phyloP scores from a whole-genome alignment of 2,329 filamentous ascomycete species.

The Microcyclospora tardicrescens region DNA sequence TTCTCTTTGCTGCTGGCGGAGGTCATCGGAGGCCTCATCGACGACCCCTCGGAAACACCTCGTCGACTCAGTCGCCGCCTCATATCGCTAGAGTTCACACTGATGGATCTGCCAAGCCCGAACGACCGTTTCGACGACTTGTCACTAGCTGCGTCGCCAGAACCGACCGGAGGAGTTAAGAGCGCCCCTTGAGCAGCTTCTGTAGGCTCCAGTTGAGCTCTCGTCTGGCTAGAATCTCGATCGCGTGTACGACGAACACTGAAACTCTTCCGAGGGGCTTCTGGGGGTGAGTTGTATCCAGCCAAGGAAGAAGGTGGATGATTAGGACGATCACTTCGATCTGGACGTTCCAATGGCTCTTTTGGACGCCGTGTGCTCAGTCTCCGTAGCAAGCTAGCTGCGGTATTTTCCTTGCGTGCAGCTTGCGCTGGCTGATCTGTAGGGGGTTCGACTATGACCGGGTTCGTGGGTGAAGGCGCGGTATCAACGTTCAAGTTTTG shows the following conservation, averaged over 20 bases:
- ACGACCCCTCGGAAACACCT: slow-evolving; percentile 41
- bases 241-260: slow-evolving; percentile 57
- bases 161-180: slow-evolving; percentile 54
- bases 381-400: slow-evolving; percentile 68
- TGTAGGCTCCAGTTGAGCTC: slow-evolving; percentile 47
- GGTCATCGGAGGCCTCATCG: slow-evolving; percentile 21
- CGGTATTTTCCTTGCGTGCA: slow-evolving; percentile 73
- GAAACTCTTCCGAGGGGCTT: slow-evolving; percentile 73
- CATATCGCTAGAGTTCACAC: slow-evolving; percentile 78
- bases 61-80: slow-evolving; percentile 49
- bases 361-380: slow-evolving; percentile 77
- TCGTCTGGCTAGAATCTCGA: slow-evolving; percentile 30
- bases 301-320: slow-evolving; percentile 64
- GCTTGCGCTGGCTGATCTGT: slow-evolving; percentile 32
- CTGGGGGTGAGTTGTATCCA: slow-evolving; percentile 58
- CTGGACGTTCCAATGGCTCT: slow-evolving; percentile 40
- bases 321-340: slow-evolving; percentile 45
- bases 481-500: slow-evolving; percentile 52
- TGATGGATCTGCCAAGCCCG: slow-evolving; percentile 72
- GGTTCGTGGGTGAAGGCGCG: slow-evolving; percentile 30
- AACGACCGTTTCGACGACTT: slow-evolving; percentile 28
- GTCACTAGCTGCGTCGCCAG: slow-evolving; percentile 37
- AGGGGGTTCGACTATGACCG: slow-evolving; percentile 31
- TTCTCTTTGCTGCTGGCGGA: slow-evolving; percentile 15
- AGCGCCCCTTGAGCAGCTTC: slow-evolving; percentile 46